Conservation (phyloP, 1,284 basidiomycete genomes). For the Cronartium ribicola region DNA sequence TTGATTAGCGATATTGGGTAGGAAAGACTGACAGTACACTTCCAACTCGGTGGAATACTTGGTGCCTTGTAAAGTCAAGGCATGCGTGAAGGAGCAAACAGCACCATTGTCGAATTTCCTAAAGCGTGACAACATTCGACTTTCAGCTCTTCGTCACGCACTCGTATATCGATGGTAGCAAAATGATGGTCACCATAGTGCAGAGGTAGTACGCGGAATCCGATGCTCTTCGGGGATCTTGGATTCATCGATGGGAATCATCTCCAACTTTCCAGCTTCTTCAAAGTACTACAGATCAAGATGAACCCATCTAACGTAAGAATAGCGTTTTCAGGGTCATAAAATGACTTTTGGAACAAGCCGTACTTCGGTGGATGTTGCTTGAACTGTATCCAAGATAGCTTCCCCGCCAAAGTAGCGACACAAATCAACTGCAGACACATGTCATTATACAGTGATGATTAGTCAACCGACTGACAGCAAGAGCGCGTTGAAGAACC, state of each 20-base stretch:
- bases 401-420: constrained; percentile 98
- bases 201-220: constrained; percentile 54
- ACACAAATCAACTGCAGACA: constrained; percentile 63
- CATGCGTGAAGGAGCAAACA: constrained; percentile 80
- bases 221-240: constrained; percentile 68
- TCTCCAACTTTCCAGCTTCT: constrained; percentile 75
- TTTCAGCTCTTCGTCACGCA: neutral
- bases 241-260: constrained; percentile 73
- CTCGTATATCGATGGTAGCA: neutral
- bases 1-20: neutral
- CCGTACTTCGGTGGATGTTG: constrained; percentile 48
- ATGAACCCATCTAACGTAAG: neutral
- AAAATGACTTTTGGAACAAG: no score
- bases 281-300: constrained; percentile 66
- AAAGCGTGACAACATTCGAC: neutral
- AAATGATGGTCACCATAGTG: constrained; percentile 49
- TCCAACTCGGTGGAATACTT: constrained; percentile 91
- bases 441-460: constrained; percentile 15
- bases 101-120: constrained; percentile 90
- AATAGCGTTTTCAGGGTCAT: no score
- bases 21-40: constrained; percentile 49
- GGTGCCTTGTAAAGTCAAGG: constrained; percentile 79
- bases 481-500: neutral
- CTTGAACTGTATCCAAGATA: constrained; percentile 71
- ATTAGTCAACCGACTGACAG: neutral